Percentiles rank a stretch among this genome's conserved stretches.
These are phyloP conservation scores for Copromyces sp. DNA, from an alignment of 495 filamentous ascomycete species.

Conservation along the genomic window DNA sequence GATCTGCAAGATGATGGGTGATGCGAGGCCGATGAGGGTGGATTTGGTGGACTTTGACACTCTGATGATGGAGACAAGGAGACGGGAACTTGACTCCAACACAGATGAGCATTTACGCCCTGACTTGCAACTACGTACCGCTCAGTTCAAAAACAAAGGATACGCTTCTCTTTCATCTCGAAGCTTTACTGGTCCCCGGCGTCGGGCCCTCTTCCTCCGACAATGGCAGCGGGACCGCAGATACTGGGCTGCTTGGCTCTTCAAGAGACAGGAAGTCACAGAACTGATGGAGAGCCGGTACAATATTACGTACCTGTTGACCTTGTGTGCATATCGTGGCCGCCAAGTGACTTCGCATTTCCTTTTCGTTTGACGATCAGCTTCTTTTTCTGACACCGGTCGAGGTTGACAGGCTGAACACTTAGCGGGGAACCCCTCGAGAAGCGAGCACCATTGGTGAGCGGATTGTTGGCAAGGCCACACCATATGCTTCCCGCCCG, in stretches of 20 bases:
- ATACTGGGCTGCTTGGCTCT: not conserved
- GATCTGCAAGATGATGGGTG: not conserved
- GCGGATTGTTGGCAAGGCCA: not conserved
- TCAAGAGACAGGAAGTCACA: not conserved
- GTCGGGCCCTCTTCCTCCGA: not conserved
- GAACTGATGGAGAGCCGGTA: not conserved
- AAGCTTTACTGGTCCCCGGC: not conserved
- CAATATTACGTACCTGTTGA: not conserved
- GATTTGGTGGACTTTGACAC: not conserved
- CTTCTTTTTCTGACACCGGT: not conserved
- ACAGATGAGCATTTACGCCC: not conserved
- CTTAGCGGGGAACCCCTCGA: not conserved
- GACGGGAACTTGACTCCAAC: not conserved
- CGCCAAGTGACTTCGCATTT: not conserved
- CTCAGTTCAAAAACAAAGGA: not conserved
- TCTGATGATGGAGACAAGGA: not conserved
- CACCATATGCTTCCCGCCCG: not conserved
- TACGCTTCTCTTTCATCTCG: not conserved
- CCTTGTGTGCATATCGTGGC: not conserved
- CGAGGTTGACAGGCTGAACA: not conserved
- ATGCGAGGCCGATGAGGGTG: not conserved
- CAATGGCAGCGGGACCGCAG: not conserved
- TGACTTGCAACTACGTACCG: not conserved
- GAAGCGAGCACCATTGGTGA: not conserved
- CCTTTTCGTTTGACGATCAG: not conserved